Conservation (phyloP, 2,329 filamentous ascomycete genomes). For the Hymenoscyphus occultus region DNA sequence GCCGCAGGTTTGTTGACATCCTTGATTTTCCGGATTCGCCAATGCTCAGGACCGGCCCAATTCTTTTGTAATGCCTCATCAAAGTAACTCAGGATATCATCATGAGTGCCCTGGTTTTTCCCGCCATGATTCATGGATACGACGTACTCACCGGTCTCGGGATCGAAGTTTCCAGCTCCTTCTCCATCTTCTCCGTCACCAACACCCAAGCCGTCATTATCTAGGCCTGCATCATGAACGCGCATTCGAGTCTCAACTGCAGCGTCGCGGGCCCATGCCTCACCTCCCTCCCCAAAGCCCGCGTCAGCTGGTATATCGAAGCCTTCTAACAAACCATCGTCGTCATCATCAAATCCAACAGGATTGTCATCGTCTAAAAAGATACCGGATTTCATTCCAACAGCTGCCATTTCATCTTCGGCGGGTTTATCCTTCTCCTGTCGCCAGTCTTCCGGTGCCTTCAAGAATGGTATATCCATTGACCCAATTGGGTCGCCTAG, state of each 20-base stretch:
- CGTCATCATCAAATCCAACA: conserved; percentile 78
- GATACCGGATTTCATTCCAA: conserved; percentile 71
- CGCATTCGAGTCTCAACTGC: conserved; percentile 83
- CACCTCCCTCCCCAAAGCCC: conserved; percentile 92
- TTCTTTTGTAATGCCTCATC: conserved; percentile 96
- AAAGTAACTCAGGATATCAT: conserved; percentile 97
- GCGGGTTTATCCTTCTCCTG: conserved; percentile 61
- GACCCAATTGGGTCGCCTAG: conserved; percentile 82
- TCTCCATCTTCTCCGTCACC: conserved; percentile 48
- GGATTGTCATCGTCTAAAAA: conserved; percentile 86
- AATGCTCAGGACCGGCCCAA: conserved; percentile 97
- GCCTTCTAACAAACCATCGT: conserved; percentile 64
- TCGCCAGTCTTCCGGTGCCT: conserved; percentile 82
- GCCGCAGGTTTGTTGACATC: conserved; percentile 63
- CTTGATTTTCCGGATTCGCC: conserved; percentile 94
- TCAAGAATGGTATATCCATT: conserved; percentile 87
- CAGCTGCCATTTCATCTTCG: conserved; percentile 38
- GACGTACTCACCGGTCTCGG: conserved; percentile 69
- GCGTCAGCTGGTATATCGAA: conserved; percentile 68
- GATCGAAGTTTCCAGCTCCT: conserved; percentile 56
- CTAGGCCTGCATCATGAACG: conserved; percentile 63
- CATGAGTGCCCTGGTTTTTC: conserved; percentile 65
- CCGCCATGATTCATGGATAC: conserved; percentile 74
- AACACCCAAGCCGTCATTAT: conserved; percentile 51
- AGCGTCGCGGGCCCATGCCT: conserved; percentile 90